A percentile compares a stretch with the other conserved stretches of the same genome.
phyloP scores from a whole-genome alignment of 495 filamentous ascomycete genomes.

The Penicillium taxi region DNA sequence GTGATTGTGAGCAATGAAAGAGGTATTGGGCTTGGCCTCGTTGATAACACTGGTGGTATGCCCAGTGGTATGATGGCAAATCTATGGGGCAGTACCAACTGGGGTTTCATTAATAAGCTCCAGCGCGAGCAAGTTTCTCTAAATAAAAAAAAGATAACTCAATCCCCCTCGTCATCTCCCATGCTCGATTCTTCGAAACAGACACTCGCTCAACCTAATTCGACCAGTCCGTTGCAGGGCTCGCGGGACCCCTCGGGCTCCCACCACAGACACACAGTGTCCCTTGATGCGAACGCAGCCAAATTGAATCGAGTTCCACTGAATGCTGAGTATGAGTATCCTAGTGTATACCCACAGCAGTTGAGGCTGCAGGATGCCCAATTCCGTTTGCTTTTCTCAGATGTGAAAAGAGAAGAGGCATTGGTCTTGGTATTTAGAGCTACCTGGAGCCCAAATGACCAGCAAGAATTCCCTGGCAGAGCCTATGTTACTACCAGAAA shows the following conservation, averaged over 20 bases:
- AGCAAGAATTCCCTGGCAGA: slow-evolving; percentile 76
- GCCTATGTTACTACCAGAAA: slow-evolving; percentile 80
- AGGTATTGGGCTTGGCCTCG: slow-evolving; percentile 50
- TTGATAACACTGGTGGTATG: slow-evolving; percentile 59
- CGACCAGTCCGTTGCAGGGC: slow-evolving; percentile 5
- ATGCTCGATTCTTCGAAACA: slow-evolving; percentile 25
- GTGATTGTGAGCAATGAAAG: slow-evolving; percentile 73
- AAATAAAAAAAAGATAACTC: no score
- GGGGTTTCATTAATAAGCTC: slow-evolving; percentile 65
- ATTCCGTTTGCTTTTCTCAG: slow-evolving; percentile 83
- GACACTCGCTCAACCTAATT: slow-evolving; percentile 15
- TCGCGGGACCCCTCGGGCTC: slow-evolving; percentile 14
- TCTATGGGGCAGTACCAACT: slow-evolving; percentile 81
- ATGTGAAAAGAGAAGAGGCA: slow-evolving; percentile 63
- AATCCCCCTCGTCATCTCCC: slow-evolving; percentile 19
- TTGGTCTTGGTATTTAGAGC: slow-evolving; percentile 72
- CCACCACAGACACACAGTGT: slow-evolving; percentile 72
- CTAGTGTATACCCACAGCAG: slow-evolving; percentile 71
- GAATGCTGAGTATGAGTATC: slow-evolving; percentile 54
- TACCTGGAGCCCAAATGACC: slow-evolving; percentile 66
- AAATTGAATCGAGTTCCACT: slow-evolving; percentile 28
- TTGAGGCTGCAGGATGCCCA: slow-evolving; percentile 86
- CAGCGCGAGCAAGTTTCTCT: slow-evolving; percentile 48
- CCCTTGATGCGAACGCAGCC: slow-evolving; percentile 53
- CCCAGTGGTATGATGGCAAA: slow-evolving; percentile 84